Conservation (phyloP, 495 filamentous ascomycete species). For the Rostrohypoxylon terebratum region DNA sequence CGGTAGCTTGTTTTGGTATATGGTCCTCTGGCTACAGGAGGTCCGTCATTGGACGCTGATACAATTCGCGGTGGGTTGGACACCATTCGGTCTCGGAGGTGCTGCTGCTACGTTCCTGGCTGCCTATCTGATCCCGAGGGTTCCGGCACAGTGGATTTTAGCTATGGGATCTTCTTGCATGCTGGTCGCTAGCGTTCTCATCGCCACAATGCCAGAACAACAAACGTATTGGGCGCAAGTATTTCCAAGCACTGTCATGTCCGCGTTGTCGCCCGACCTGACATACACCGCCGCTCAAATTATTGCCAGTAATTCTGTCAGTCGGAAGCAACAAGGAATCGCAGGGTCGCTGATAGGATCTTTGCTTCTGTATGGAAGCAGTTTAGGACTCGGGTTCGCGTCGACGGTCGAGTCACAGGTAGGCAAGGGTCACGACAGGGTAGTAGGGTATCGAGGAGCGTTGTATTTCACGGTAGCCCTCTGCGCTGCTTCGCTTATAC, state of each 20-base stretch:
- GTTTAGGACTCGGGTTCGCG: constrained; percentile 63
- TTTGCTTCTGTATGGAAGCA: constrained; percentile 61
- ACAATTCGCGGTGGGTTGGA: constrained; percentile 59
- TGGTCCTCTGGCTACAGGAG: constrained; percentile 57
- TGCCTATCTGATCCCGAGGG: constrained; percentile 61
- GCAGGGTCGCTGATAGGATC: constrained; percentile 62
- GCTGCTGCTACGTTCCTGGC: constrained; percentile 56
- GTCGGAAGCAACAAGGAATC: constrained; percentile 62
- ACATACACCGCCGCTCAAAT: constrained; percentile 65
- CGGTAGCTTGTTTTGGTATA: constrained; percentile 63
- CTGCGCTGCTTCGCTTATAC: constrained; percentile 53
- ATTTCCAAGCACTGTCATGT: constrained; percentile 62
- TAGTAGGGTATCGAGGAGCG: constrained; percentile 56
- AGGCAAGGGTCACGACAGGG: constrained; percentile 35
- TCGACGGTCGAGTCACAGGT: constrained; percentile 59
- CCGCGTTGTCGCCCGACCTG: constrained; percentile 63
- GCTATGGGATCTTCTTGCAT: constrained; percentile 59
- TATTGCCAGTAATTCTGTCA: constrained; percentile 65
- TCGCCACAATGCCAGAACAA: constrained; percentile 62
- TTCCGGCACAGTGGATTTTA: constrained; percentile 62
- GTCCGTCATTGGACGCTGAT: constrained; percentile 60
- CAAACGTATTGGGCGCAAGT: constrained; percentile 65
- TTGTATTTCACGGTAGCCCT: constrained; percentile 60
- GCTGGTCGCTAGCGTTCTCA: constrained; percentile 52
- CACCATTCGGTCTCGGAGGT: constrained; percentile 58